Evolutionary conservation across 2,329 filamentous ascomycete species (phyloP), one percentile per base, ranked within the genome.

Genomic region (Chaetomiaceae sp.): DNA sequence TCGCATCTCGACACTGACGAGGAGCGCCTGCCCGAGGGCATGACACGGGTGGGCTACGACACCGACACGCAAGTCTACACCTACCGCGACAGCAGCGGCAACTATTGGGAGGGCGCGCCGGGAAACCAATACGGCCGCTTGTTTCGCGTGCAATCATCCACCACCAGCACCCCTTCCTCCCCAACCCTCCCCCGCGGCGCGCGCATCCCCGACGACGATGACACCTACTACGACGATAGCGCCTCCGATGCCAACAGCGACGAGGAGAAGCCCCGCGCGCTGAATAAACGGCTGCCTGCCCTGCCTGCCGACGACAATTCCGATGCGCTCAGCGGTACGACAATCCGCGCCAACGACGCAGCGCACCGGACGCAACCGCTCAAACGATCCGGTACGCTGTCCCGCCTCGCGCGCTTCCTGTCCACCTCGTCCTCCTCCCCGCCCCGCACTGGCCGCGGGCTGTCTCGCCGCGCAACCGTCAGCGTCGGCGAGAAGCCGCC

Each of bases 31-130:
- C 76, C 76, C 3, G 65, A 72, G 33, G 76, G 75, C 60, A 76
- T 79, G 69, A 59, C 64, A 34, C 69, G 76, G 47, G 65, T 76
- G 22, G 74, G 74, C 53, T 79, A 80, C 63, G 76, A 79, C 50
- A 73, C 74, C 45, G 75, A 78, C 59, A 71, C 66, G 1, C 68
- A 76, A 54, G 62, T 66, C 42, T 78, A 78, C 62, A 75, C 71
- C 17, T 79, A 72, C 60, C 67, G 66, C 45, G 74, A 76, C 42
- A 48, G 60, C 19, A 65, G 72, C 37, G 76, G 75, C 37, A 69
- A 62, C 46, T 62, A 65, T 53, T 79, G 72, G 67, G 70, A 76
- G 55, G 70, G 73, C 29, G 68, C 68, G 1, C 68, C 74, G 0
- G 76, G 76, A 14, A 66, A 62, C 38, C 63, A 67, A 37, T 78